Base-by-base conservation (phyloP, 257 asterid species). In the Solanum gandarillasii region DNA sequence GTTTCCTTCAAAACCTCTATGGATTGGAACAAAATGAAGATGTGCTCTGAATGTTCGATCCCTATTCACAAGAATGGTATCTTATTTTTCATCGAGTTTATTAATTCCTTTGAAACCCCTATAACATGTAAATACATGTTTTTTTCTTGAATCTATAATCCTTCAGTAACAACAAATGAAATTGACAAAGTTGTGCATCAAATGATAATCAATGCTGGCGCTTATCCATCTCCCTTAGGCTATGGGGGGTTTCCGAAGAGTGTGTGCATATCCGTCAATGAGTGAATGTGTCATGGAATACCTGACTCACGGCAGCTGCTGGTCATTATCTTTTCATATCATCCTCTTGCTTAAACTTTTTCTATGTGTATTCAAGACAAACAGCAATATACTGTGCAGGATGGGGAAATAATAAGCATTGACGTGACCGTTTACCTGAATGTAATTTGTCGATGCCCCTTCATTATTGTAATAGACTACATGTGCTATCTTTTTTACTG, bases 221-320 rank as follows among this genome's bases (percentile, higher is more conserved):
- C 99, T 85, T 97, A 95, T 88, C 99, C 99, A 84, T 97, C 99
- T 21, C 99, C 99, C n/a, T 87, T 97, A 90, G 98, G 98, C 82
- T 97, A 97, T 90, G 99, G 99, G 32, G 98, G 98, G 58, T 97
- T 95, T 88, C 99, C 99, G 13, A 97, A 97, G 94, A 97, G 99
- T 88, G 99, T 97, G 25, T 97, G 99, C 91, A 97, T 99, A 86
- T 97, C 99, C 27, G 98, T 97, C 87, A 97, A 97, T 87, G 99
- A 97, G 92, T 97, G 98, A 65, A 95, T 97, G 98, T 97, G 99
- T 94, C 99, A 95, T 89, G 99, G 99, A 86, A 97, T 97, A 91
- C 99, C 98, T 4, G 99, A 97, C 92, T 94, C 98, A 84, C 96
- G 98, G 62, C 99, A 95, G 90, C 91, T 97, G 88, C 98, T 93